Evolutionary conservation across 208 protist species (phyloP).

Genomic region (Acanthamoeba castellanii): DNA sequence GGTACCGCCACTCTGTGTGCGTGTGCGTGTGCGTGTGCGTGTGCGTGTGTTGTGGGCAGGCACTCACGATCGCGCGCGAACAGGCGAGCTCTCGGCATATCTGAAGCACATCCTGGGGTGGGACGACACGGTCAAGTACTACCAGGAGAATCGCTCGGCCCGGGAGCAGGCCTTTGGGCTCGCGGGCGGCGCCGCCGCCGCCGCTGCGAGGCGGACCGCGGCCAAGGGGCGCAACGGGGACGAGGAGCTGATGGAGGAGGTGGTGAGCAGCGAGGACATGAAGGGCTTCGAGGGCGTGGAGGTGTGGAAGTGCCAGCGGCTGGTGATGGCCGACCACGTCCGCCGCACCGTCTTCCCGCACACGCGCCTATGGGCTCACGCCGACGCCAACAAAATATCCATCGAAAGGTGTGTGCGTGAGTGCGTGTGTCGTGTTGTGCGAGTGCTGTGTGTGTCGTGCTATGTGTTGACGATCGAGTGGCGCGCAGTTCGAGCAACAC

Average conservation of each 20-base stretch:
- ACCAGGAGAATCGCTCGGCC: not conserved
- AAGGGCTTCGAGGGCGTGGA: conserved; percentile 24
- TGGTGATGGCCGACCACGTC: not conserved
- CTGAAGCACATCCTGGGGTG: conserved; percentile 34
- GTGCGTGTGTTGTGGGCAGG: no score
- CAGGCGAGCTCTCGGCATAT: not conserved
- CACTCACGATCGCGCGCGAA: no score
- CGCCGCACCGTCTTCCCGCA: not conserved
- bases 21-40: not conserved
- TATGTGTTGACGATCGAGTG: not conserved
- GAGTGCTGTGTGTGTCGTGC: no score
- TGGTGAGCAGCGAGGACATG: not conserved
- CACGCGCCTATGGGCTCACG: not conserved
- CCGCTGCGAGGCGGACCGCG: not conserved
- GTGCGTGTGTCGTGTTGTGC: not conserved
- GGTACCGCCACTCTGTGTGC: not conserved
- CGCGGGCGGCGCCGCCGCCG: not conserved
- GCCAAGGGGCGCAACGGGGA: not conserved
- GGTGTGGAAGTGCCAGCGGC: conserved; percentile 34
- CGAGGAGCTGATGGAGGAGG: not conserved
- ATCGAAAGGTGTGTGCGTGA: not conserved
- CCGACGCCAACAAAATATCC: not conserved
- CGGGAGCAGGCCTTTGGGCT: not conserved
- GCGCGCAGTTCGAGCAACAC: conserved; percentile 16
- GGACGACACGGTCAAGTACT: conserved; percentile 34